Evolutionary conservation across 2,329 filamentous ascomycete genomes (phyloP), one percentile per base, ranked within the genome.

Genomic region (Diaporthe ampelina): DNA sequence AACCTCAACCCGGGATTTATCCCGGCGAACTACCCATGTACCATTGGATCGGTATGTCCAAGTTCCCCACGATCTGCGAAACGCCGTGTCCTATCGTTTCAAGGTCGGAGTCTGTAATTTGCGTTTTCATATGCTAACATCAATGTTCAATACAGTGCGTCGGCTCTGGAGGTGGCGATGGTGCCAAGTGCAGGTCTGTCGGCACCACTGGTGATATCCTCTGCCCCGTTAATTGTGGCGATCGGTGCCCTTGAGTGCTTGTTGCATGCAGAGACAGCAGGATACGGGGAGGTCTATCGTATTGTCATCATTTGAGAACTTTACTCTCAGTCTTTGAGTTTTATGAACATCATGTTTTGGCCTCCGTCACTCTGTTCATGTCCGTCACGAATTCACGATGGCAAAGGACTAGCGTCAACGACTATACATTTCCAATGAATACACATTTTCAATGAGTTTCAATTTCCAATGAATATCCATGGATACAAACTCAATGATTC

Each of bases 191-290:
- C 58, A 61, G 17, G 37, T 61, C 58, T 17, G 58, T 61, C 29
- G 58, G 58, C 58, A 45, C 58, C 15, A 61, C 37, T 24, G 24
- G 43, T 21, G 58, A 61, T 37, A 29, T 61, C 58, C 37, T 61
- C 3, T 61, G 58, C 58, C 58, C 58, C 21, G 58, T 61, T n/a
- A 17, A 24, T 37, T 61, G 58, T 61, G 58, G 58, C 15, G 58
- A 61, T 10, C 58, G 58, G 24, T 61, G 58, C 58, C 58, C 58
- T 10, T 61, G n/a, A 61, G 43, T 29, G 24, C 26, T 15, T 29
- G n/a, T 10, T 19, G 24, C 24, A 29, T 6, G 9, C 6, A 37
- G 11, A 45, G 37, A 24, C 37, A 43, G 58, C 7, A 45, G 35
- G 2, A 45, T 19, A 19, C 17, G 2, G 29, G 37, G 15, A 29